Evolutionary conservation across 176 grass and related monocot species (phyloP).

Genomic region (Musa itinerans): DNA sequence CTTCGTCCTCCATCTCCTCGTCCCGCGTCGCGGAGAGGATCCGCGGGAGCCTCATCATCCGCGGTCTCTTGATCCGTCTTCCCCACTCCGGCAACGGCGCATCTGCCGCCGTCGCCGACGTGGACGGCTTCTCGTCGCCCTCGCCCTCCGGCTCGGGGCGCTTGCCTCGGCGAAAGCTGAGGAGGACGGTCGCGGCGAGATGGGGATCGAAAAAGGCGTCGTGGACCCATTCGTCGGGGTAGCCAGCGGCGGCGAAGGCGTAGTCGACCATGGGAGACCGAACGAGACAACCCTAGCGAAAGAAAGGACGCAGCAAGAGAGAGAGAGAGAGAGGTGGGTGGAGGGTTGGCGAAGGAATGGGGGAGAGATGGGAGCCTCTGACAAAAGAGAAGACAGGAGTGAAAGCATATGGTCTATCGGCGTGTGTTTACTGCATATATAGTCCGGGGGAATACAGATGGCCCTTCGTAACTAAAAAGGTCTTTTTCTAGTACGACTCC

Average conservation of each 20-base stretch:
- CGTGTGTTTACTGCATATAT: too few relatives aligned
- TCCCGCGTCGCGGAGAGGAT: conserved; percentile 7
- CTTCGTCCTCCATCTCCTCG: too few relatives aligned
- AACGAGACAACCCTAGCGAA: neutral
- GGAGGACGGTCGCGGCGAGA: neutral
- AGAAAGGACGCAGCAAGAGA: neutral
- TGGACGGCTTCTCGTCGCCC: neutral
- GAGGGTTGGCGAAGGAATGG: neutral
- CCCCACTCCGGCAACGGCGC: neutral
- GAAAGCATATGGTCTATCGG: too few relatives aligned
- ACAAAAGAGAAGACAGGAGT: too few relatives aligned
- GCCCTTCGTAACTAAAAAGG: too few relatives aligned
- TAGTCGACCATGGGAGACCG: neutral
- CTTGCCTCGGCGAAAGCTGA: neutral
- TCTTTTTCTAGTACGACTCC: too few relatives aligned
- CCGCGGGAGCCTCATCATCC: neutral
- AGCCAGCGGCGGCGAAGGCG: neutral
- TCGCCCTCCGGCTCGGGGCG: neutral
- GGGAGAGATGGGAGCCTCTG: neutral
- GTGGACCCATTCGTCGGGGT: neutral
- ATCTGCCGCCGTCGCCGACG: conserved; percentile 6
- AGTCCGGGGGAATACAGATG: too few relatives aligned
- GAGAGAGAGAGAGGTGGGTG: neutral
- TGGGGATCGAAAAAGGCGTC: neutral
- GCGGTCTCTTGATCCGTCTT: neutral